Evolutionary conservation across 1,284 basidiomycete genomes (phyloP).

Genomic region (Amylostereum areolatum): DNA sequence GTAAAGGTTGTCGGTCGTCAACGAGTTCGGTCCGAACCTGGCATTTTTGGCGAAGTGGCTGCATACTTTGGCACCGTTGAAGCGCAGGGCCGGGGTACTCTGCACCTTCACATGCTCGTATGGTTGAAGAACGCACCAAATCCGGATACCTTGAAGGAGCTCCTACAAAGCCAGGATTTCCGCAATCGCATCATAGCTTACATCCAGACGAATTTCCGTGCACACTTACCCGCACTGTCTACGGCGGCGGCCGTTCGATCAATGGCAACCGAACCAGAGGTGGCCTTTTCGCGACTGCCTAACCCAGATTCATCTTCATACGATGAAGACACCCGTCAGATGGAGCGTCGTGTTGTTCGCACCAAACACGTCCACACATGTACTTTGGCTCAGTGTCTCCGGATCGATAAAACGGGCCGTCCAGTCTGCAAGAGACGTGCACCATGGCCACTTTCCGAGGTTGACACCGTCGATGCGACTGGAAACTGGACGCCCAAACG

Average conservation of each 20-base stretch:
- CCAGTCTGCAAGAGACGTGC: slow-evolving; percentile 28
- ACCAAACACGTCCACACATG: slow-evolving; percentile 28
- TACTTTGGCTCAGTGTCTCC: slow-evolving; percentile 16
- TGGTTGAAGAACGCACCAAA: slow-evolving; percentile 24
- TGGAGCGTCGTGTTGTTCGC: slow-evolving; percentile 14
- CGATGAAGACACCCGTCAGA: not conserved
- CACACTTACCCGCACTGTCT: slow-evolving; percentile 17
- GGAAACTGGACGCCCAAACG: slow-evolving; percentile 18
- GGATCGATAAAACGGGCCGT: slow-evolving; percentile 12
- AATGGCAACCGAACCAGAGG: slow-evolving; percentile 13
- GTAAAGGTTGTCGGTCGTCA: slow-evolving; percentile 15
- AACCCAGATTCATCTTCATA: slow-evolving; percentile 11
- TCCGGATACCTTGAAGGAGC: slow-evolving; percentile 16
- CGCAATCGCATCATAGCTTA: slow-evolving; percentile 16
- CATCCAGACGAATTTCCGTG: slow-evolving; percentile 23
- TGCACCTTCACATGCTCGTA: slow-evolving; percentile 24
- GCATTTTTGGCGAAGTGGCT: slow-evolving; percentile 16
- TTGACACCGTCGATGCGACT: slow-evolving; percentile 17
- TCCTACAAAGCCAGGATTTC: slow-evolving; percentile 21
- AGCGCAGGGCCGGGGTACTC: slow-evolving; percentile 21
- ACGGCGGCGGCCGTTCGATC: slow-evolving; percentile 6
- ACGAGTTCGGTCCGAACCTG: slow-evolving; percentile 14
- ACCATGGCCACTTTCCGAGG: slow-evolving; percentile 20
- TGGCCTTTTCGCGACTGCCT: slow-evolving; percentile 17
- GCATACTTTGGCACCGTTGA: slow-evolving; percentile 25